Percentiles rank a stretch among this genome's conserved stretches.
These are phyloP conservation scores for Phialophora macrospora DNA, from an alignment of 2,329 filamentous ascomycete species.

Conservation along the genomic window DNA sequence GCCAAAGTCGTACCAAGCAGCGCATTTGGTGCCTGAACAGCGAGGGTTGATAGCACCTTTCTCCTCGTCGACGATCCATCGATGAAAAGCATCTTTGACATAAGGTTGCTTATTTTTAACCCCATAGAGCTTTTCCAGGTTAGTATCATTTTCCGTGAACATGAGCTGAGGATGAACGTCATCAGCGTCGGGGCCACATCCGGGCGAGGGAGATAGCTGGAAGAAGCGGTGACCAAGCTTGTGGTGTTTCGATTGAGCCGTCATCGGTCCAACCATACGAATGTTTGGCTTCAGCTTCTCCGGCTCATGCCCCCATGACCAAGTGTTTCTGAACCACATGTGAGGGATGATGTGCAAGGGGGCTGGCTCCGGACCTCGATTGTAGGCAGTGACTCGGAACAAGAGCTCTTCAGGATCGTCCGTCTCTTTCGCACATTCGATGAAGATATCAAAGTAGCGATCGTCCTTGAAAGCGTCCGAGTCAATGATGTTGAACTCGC, in stretches of 20 bases:
- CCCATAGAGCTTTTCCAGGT: constrained; percentile 75
- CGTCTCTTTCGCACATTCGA: constrained; percentile 93
- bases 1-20: constrained; percentile 90
- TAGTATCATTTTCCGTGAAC: constrained; percentile 96
- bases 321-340: constrained; percentile 96
- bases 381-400: constrained; percentile 96
- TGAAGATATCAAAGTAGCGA: constrained; percentile 95
- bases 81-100: constrained; percentile 95
- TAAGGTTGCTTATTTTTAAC: constrained; percentile 79
- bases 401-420: constrained; percentile 88
- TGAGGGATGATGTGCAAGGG: constrained; percentile 93
- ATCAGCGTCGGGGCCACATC: constrained; percentile 74
- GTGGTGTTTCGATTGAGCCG: constrained; percentile 77
- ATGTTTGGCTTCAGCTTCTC: constrained; percentile 81
- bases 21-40: constrained; percentile 81
- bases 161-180: constrained; percentile 85
- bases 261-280: constrained; percentile 65
- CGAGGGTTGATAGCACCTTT: constrained; percentile 81
- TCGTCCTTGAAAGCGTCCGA: constrained; percentile 87
- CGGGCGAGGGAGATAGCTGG: constrained; percentile 86
- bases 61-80: constrained; percentile 80
- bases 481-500: constrained; percentile 90
- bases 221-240: constrained; percentile 82
- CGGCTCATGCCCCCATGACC: constrained; percentile 86
- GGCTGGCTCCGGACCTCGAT: constrained; percentile 86